Evolutionary conservation across 78 protist species (phyloP).

Genomic region (Dictyostelium capitatum): DNA sequence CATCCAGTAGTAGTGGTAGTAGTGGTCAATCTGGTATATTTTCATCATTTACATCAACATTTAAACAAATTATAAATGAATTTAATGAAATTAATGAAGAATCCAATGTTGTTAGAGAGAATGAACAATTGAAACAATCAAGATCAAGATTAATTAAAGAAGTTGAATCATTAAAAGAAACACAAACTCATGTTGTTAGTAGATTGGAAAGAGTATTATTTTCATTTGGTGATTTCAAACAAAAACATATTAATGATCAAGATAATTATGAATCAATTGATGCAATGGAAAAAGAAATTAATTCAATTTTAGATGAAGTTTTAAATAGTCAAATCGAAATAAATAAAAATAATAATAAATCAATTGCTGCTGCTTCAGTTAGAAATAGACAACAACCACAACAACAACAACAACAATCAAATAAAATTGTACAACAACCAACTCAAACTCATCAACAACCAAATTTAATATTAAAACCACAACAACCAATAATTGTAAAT

Average conservation of each 20-base stretch:
- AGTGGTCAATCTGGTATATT: slow-evolving; percentile 19
- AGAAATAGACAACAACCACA: background rate
- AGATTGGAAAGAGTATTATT: slow-evolving; percentile 67
- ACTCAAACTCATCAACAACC: background rate
- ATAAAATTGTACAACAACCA: slow-evolving; percentile 16
- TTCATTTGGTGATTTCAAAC: slow-evolving; percentile 28
- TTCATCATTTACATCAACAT: slow-evolving; percentile 38
- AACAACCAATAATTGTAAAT: background rate
- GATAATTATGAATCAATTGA: slow-evolving; percentile 3
- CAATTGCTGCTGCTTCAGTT: background rate
- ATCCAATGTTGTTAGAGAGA: background rate
- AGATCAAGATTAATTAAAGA: background rate
- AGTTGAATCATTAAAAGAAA: slow-evolving; percentile 24
- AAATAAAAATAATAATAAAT: background rate
- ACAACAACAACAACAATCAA: background rate
- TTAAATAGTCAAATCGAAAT: background rate
- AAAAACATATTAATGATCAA: slow-evolving; percentile 30
- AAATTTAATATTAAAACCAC: background rate
- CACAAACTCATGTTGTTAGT: slow-evolving; percentile 38
- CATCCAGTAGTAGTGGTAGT: background rate
- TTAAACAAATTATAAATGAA: slow-evolving; percentile 35
- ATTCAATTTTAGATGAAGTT: slow-evolving; percentile 12
- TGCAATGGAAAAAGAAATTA: slow-evolving; percentile 8
- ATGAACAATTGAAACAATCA: background rate
- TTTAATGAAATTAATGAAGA: slow-evolving; percentile 37